Evolutionary conservation across 1,139 yeast genomes (phyloP), one percentile per base, ranked within the genome.

Genomic region (Protomyces macrosporus): DNA sequence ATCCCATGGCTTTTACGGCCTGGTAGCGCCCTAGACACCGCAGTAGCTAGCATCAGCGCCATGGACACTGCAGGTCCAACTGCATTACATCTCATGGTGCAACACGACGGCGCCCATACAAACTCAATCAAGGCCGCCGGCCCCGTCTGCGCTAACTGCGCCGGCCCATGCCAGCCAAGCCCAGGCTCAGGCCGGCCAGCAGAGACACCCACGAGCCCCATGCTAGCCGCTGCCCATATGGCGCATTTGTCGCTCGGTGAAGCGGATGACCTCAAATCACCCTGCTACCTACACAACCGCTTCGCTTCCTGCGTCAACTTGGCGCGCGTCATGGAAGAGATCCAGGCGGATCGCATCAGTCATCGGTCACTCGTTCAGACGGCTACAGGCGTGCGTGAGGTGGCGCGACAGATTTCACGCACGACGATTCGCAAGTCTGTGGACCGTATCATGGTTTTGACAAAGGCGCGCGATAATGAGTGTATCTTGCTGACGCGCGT

Each of bases 401-500:
- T 89, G 67, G 90, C 93, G 30, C 85, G 86, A 68, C 88, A 65
- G 56, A 67, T 67, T 39, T 82, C 87, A 55, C 82, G 84, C 69
- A 90, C 95, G 4, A 85, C 88, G 3, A 86, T 89, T 48, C 86
- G 85, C 68, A 75, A 89, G 36, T 85, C 87, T 65, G 86, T 87
- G 7, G 80, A 81, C 63, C 83, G 88, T 7, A 82, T 90, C 33
- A 81, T 90, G 84, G 82, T 90, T 32, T 90, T 89, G 12, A 90
- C 96, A 12, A 90, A 90, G 73, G 95, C 95, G 0, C 80, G 93
- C 63, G 97, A 90, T 72, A 86, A 86, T 70, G 84, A 90, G 5
- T 77, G 89, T 65, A 83, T 87, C 6, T 85, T 83, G 69, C 77
- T 89, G 56, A 88, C 96, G 0, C 78, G 91, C 66, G 93, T 88